Conservation (phyloP, 208 protist species). For the Vickermania spadyakhi region DNA sequence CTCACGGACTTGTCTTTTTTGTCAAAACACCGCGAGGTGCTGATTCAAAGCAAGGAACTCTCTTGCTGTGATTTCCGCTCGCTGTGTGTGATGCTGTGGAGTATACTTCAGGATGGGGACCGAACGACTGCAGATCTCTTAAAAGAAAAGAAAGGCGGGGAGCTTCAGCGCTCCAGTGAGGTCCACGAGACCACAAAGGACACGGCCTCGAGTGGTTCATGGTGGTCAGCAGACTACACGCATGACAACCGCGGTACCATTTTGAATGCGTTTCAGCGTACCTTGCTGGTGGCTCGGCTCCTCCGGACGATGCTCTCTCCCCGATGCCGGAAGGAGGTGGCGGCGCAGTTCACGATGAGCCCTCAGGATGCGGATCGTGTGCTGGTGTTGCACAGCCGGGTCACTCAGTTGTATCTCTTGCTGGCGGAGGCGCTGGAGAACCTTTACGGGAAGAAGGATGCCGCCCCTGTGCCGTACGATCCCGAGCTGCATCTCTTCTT, state of each 20-base stretch:
- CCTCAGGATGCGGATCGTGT: not conserved
- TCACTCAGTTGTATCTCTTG: not conserved
- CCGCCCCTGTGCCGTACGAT: not conserved
- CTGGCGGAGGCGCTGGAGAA: not conserved
- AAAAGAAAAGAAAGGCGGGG: not conserved
- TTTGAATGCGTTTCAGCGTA: not conserved
- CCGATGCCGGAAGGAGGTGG: not conserved
- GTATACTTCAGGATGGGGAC: conserved; percentile 34
- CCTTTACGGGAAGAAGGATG: not conserved
- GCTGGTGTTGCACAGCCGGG: not conserved
- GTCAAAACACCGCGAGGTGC: conserved; percentile 17
- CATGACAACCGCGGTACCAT: not conserved
- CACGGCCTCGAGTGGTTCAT: not conserved
- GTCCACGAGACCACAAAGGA: not conserved
- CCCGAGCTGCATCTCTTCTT: conserved; percentile 17
- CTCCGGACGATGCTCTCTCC: not conserved
- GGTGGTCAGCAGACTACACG: not conserved
- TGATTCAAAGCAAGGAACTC: conserved; percentile 24
- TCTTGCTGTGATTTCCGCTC: conserved; percentile 53
- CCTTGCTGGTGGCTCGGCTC: not conserved
- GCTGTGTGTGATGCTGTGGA: conserved; percentile 51
- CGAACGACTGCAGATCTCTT: conserved; percentile 17
- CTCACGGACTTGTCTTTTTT: conserved; percentile 26
- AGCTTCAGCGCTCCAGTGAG: not conserved
- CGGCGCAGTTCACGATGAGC: not conserved